Base-by-base conservation (phyloP, 345 rosid species). In the Leavenworthia alabamica region DNA sequence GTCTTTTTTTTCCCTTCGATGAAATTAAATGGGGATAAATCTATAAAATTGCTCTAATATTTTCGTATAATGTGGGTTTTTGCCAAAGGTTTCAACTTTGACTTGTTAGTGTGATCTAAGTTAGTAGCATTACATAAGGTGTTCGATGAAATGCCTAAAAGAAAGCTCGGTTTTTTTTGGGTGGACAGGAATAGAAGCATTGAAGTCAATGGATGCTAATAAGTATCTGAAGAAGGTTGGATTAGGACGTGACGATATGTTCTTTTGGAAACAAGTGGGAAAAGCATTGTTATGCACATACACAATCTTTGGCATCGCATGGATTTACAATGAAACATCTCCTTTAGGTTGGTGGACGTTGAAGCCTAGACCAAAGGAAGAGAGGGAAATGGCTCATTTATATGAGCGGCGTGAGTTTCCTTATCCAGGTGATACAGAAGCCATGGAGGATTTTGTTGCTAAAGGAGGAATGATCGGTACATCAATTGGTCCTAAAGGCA, bases 331-430 rank as follows among this genome's bases (percentile, higher is more conserved):
- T 28, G 90, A 87, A 68, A 87, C 90, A 0, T 89, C 97, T 5
- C 90, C 97, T 0, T 78, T 89, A 2, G 94, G 97, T 12, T 93
- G 95, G 96, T 89, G 96, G 94, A 85, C 90, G 9, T 62, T 89
- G 73, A 89, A 79, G 84, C 95, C 96, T 0, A 78, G 75, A 67
- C 91, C 91, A 12, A 89, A 84, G 76, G 97, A 89, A 64, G 97
- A 87, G 73, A 74, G 56, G 17, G 90, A 87, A 46, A 44, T 85
- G 37, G 91, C 94, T 2, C 96, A 84, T 69, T 47, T 93, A 60
- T 87, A 89, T 27, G 96, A 89, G 71, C 74, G 92, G 50, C 72
- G 78, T n/a, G 79, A 84, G 60, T 89, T 79, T 63, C 92, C 97
- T 5, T 89, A 89, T 76, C 97, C 97, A 0, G 96, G 94, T 13